Evolutionary conservation across 257 asterid species (phyloP).

Genomic region (Nicotiana attenuata): DNA sequence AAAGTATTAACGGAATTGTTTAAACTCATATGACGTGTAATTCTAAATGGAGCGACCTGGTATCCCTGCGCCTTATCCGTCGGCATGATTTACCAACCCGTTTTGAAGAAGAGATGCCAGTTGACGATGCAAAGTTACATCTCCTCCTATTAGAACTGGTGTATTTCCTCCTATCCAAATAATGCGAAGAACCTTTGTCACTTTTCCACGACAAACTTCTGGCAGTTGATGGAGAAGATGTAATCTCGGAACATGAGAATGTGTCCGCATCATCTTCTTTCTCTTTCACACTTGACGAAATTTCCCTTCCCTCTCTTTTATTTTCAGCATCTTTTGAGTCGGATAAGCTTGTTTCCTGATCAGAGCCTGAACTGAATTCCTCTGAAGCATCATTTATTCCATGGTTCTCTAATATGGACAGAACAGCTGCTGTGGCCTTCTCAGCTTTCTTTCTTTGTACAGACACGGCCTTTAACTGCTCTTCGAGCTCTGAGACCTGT

Average conservation of each 20-base stretch:
- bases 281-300: constrained; percentile 28
- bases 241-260: constrained; percentile 68
- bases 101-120: constrained; percentile 42
- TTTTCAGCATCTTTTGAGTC: constrained; percentile 34
- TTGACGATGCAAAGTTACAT: constrained; percentile 38
- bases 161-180: constrained; percentile 51
- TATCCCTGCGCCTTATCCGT: constrained; percentile 64
- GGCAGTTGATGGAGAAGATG: constrained; percentile 64
- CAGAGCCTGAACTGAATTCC: constrained; percentile 66
- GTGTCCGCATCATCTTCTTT: constrained; percentile 46
- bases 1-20: background rate
- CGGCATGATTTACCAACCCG: constrained; percentile 85
- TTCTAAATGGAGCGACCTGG: constrained; percentile 40
- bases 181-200: constrained; percentile 46
- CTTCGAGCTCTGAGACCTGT: constrained; percentile 80
- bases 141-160: constrained; percentile 54
- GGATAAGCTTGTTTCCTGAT: constrained; percentile 39
- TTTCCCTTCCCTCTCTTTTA: constrained; percentile 25
- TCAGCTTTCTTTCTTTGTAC: constrained; percentile 88
- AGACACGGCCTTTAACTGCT: constrained; percentile 61
- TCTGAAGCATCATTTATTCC: constrained; percentile 66
- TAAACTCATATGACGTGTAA: background rate
- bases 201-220: constrained; percentile 89
- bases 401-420: constrained; percentile 62
- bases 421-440: constrained; percentile 80